Conservation (phyloP, 495 filamentous ascomycete species). For the Podospora fimiseda region DNA sequence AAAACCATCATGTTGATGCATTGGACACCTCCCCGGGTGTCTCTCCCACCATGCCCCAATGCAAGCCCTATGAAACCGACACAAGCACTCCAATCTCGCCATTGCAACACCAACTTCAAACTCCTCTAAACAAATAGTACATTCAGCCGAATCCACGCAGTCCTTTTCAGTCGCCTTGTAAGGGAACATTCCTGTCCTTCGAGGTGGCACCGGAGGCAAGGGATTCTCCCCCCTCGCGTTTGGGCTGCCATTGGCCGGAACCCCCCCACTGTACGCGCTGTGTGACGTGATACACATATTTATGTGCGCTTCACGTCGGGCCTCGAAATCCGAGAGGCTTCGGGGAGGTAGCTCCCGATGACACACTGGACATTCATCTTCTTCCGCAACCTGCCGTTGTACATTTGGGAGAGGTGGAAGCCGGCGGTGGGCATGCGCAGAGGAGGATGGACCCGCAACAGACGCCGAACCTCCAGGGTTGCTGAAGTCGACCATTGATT, state of each 20-base stretch:
- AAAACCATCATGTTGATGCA: conserved; percentile 49
- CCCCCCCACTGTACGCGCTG: conserved; percentile 30
- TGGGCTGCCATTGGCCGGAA: neutral
- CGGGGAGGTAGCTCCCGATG: conserved; percentile 66
- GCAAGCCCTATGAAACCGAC: conserved; percentile 78
- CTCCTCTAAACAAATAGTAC: conserved; percentile 94
- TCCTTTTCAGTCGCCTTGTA: conserved; percentile 91
- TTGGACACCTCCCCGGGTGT: conserved; percentile 48
- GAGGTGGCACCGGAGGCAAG: conserved; percentile 25
- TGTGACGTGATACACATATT: conserved; percentile 61
- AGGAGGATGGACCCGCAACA: conserved; percentile 13
- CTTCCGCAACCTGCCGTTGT: conserved; percentile 53
- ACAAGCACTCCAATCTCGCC: conserved; percentile 84
- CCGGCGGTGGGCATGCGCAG: conserved; percentile 16
- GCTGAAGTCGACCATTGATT: conserved; percentile 23
- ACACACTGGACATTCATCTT: conserved; percentile 90
- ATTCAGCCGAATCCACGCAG: conserved; percentile 75
- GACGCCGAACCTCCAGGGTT: conserved; percentile 13
- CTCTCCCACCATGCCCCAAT: conserved; percentile 51
- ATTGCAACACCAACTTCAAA: conserved; percentile 79
- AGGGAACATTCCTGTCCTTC: conserved; percentile 46
- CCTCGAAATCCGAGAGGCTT: conserved; percentile 50
- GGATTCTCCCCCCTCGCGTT: conserved; percentile 10
- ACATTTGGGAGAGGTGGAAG: conserved; percentile 20
- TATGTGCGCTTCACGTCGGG: conserved; percentile 69